Evolutionary conservation across 768 basidiomycete species (phyloP).

Genomic region (Pleurotus tuber-regium): DNA sequence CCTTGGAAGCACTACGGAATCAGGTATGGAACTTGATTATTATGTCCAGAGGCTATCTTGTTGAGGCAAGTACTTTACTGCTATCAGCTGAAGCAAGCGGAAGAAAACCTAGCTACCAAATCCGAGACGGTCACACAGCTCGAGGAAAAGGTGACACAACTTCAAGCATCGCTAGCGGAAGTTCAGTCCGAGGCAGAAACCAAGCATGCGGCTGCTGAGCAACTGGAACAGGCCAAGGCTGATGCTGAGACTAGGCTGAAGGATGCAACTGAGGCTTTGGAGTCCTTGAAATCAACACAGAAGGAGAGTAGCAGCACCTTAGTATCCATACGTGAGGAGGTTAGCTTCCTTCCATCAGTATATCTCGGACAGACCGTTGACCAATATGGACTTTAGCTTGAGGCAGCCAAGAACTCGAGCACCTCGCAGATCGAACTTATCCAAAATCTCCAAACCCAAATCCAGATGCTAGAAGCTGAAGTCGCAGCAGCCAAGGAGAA

Average conservation of each 20-base stretch:
- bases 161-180: slow-evolving; percentile 48
- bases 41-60: slow-evolving; percentile 2
- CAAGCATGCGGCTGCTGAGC: slow-evolving; percentile 40
- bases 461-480: slow-evolving; percentile 49
- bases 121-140: slow-evolving; percentile 46
- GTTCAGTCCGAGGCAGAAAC: slow-evolving; percentile 45
- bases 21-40: no score
- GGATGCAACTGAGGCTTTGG: slow-evolving; percentile 39
- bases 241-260: slow-evolving; percentile 47
- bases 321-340: slow-evolving; percentile 46
- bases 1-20: slow-evolving; percentile 52
- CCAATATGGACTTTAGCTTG: slow-evolving; percentile 59
- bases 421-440: slow-evolving; percentile 44
- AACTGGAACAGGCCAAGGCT: slow-evolving; percentile 48
- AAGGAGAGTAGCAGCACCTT: slow-evolving; percentile 34
- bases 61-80: no score
- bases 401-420: slow-evolving; percentile 39
- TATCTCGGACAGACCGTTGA: no score
- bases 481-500: slow-evolving; percentile 48
- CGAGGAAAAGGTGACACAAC: slow-evolving; percentile 47
- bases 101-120: slow-evolving; percentile 52
- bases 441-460: slow-evolving; percentile 45
- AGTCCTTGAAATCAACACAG: slow-evolving; percentile 29
- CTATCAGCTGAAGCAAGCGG: slow-evolving; percentile 58
- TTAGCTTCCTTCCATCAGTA: no score